Conservation (phyloP, 2,329 filamentous ascomycete species). For the Scopulariopsis brevicaulis region DNA sequence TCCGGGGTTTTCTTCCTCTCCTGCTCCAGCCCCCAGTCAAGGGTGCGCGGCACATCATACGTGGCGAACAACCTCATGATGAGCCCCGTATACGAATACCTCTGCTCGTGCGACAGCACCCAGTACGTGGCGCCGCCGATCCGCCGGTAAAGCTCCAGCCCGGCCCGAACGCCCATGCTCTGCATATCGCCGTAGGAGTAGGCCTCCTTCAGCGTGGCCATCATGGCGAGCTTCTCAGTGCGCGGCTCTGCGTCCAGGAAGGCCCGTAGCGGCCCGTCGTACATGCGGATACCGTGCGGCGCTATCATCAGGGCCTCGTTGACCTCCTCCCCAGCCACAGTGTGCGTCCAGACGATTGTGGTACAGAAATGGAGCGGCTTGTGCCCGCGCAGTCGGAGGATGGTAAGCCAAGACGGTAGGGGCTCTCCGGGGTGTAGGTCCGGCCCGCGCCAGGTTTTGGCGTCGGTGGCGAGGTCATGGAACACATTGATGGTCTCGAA, state of each 20-base stretch:
- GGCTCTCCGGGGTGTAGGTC: slow-evolving; percentile 10
- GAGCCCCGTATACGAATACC: slow-evolving; percentile 7
- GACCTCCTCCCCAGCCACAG: neutral
- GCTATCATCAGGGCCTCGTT: slow-evolving; percentile 11
- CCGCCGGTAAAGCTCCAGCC: slow-evolving; percentile 10
- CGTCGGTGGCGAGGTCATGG: neutral
- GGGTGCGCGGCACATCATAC: slow-evolving; percentile 7
- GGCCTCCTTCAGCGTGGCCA: slow-evolving; percentile 12
- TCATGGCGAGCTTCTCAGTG: slow-evolving; percentile 12
- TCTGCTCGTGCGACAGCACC: slow-evolving; percentile 9
- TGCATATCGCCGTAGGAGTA: slow-evolving; percentile 3
- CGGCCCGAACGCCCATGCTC: slow-evolving; percentile 5
- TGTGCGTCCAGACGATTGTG: slow-evolving; percentile 12
- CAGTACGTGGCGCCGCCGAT: slow-evolving; percentile 11
- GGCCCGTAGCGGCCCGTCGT: slow-evolving; percentile 8
- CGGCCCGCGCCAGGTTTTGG: slow-evolving; percentile 8
- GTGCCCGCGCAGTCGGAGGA: slow-evolving; percentile 9
- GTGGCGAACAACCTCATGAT: slow-evolving; percentile 8
- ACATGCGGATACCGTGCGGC: slow-evolving; percentile 10
- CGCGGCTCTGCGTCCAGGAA: slow-evolving; percentile 10
- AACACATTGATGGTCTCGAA: slow-evolving; percentile 11
- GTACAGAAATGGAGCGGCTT: slow-evolving; percentile 9
- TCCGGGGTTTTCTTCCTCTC: slow-evolving; percentile 2
- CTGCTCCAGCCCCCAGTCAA: slow-evolving; percentile 10
- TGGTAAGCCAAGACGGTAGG: slow-evolving; percentile 10